Evolutionary conservation across 164 flowering plant genomes (phyloP).

Genomic region (Kingdonia uniflora): DNA sequence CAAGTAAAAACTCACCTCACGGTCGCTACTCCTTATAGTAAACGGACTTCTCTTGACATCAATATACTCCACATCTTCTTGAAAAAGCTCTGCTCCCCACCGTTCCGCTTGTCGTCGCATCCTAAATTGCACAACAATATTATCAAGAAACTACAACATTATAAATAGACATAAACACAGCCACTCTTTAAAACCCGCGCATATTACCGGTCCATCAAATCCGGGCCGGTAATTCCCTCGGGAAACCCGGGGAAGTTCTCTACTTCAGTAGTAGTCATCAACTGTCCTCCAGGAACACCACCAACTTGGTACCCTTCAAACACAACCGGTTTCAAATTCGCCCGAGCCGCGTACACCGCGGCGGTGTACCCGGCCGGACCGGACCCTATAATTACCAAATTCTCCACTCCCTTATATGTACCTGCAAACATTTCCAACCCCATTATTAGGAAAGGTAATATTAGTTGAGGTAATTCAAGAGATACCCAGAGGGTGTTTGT

Average conservation of each 20-base stretch:
- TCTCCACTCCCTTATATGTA: constrained; percentile 51
- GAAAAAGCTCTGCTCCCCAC: constrained; percentile 91
- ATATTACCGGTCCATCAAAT: constrained; percentile 84
- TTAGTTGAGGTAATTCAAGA: too few relatives aligned
- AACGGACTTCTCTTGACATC: constrained; percentile 74
- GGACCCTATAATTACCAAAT: constrained; percentile 85
- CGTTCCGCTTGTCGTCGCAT: constrained; percentile 90
- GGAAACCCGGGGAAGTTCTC: constrained; percentile 99
- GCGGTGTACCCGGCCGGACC: constrained; percentile 99
- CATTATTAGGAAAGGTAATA: too few relatives aligned
- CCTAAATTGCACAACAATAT: constrained; percentile 25
- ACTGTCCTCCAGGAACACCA: constrained; percentile 93
- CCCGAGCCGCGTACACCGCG: constrained; percentile 93
- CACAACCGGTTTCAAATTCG: constrained; percentile 92
- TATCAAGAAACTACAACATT: background rate
- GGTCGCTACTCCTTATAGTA: constrained; percentile 76
- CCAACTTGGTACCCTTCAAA: constrained; percentile 93
- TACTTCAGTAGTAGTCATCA: constrained; percentile 98
- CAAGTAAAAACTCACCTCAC: constrained; percentile 57
- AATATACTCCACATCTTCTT: constrained; percentile 86
- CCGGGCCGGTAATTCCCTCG: constrained; percentile 95
- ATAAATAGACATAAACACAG: background rate
- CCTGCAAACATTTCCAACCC: too few relatives aligned
- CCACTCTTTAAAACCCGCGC: too few relatives aligned
- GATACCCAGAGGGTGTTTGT: too few relatives aligned